phyloP scores from a whole-genome alignment of 768 basidiomycete genomes.

The Boletus rubescentipes region DNA sequence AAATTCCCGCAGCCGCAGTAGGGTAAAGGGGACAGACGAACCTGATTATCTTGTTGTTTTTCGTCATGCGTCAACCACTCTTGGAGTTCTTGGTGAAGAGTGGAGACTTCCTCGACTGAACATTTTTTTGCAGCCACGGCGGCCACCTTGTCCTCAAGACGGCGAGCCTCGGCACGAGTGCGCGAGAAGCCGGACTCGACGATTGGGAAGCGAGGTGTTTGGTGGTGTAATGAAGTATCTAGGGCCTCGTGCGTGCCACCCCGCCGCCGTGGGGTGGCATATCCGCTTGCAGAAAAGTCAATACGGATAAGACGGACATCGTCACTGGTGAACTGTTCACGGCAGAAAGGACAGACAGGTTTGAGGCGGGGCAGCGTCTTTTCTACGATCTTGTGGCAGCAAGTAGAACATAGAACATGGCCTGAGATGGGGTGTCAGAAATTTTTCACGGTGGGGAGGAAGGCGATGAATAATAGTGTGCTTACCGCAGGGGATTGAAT shows the following conservation, averaged over 20 bases:
- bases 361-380: constrained; percentile 68
- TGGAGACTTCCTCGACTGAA: constrained; percentile 81
- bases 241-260: constrained; percentile 47
- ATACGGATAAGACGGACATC: constrained; percentile 75
- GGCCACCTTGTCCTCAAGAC: constrained; percentile 76
- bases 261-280: constrained; percentile 63
- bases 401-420: constrained; percentile 75
- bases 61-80: constrained; percentile 67
- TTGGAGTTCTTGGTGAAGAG: constrained; percentile 75
- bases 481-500: constrained; percentile 79
- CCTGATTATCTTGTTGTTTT: constrained; percentile 59
- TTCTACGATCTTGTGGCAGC: constrained; percentile 79
- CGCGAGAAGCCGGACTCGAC: constrained; percentile 41
- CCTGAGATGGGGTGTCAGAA: constrained; percentile 43
- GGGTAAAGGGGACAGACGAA: constrained; percentile 41
- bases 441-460: constrained; percentile 17
- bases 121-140: constrained; percentile 82
- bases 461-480: constrained; percentile 21
- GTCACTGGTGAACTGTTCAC: constrained; percentile 68
- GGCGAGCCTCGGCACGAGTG: constrained; percentile 56
- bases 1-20: neutral
- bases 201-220: constrained; percentile 48
- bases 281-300: constrained; percentile 69
- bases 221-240: constrained; percentile 40
- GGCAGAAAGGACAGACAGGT: constrained; percentile 85